A percentile compares a stretch with the other conserved stretches of the same genome.
Evolutionary conservation across 345 rosid species (phyloP).

Genomic region (Cardiospermum halicacabum): DNA sequence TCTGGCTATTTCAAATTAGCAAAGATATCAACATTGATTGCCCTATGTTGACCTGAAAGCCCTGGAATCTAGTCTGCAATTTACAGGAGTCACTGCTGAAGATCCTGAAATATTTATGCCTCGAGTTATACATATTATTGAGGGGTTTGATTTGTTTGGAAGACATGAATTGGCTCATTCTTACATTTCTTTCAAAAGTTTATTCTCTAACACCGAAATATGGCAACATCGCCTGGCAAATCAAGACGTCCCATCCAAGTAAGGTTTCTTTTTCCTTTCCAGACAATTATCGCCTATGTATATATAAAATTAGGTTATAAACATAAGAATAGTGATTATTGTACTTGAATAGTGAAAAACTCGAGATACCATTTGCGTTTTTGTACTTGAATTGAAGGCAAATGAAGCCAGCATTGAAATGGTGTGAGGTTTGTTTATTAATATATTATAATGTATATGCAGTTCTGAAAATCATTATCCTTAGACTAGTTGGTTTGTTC

Average conservation of each 20-base stretch:
- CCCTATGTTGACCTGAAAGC: conserved; percentile 25
- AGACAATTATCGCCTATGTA: no score
- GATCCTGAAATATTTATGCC: conserved; percentile 12
- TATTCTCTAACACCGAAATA: conserved; percentile 22
- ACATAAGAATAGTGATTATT: no score
- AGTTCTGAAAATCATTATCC: neutral
- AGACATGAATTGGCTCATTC: conserved; percentile 19
- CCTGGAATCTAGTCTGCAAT: conserved; percentile 21
- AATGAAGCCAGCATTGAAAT: no score
- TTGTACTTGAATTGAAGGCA: no score
- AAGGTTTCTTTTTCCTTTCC: no score
- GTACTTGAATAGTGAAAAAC: no score
- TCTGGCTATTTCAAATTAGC: conserved; percentile 20
- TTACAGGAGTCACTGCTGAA: conserved; percentile 7
- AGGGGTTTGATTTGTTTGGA: conserved; percentile 19
- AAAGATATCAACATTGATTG: conserved; percentile 20
- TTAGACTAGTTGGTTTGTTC: neutral
- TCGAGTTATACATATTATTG: conserved; percentile 3
- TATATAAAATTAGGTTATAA: neutral
- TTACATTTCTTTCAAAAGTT: conserved; percentile 31
- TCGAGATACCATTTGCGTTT: no score
- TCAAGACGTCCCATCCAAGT: neutral
- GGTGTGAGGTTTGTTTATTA: neutral
- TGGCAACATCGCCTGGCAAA: neutral
- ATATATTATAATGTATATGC: no score